phyloP scores from a whole-genome alignment of 2,329 filamentous ascomycete genomes.

The Gliomastix tumulicola region DNA sequence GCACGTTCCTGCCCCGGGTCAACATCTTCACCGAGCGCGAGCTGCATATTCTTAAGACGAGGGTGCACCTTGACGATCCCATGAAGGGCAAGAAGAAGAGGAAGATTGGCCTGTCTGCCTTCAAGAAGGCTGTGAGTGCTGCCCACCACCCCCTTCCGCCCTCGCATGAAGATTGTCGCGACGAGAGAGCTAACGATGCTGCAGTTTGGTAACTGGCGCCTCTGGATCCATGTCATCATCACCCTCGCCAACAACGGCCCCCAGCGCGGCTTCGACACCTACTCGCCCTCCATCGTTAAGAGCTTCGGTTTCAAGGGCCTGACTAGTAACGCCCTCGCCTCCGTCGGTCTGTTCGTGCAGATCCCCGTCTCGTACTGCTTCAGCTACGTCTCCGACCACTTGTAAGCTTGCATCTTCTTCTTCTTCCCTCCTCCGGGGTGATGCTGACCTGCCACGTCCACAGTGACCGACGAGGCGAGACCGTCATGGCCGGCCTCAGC shows the following conservation, averaged over 20 bases:
- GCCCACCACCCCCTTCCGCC: background rate
- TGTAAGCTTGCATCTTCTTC: slow-evolving; percentile 23
- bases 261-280: slow-evolving; percentile 40
- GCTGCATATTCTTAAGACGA: slow-evolving; percentile 30
- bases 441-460: too few species aligned
- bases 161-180: background rate
- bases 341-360: slow-evolving; percentile 45
- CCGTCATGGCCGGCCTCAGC: slow-evolving; percentile 39
- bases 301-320: slow-evolving; percentile 43
- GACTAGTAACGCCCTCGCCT: slow-evolving; percentile 43
- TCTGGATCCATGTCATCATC: slow-evolving; percentile 45
- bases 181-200: background rate
- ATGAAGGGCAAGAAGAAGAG: slow-evolving; percentile 41
- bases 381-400: slow-evolving; percentile 45
- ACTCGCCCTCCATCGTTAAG: slow-evolving; percentile 45
- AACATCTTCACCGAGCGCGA: slow-evolving; percentile 29
- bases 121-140: slow-evolving; percentile 30
- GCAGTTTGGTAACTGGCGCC: slow-evolving; percentile 40
- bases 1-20: slow-evolving; percentile 27
- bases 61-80: slow-evolving; percentile 33
- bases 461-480: slow-evolving; percentile 41
- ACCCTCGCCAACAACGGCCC: slow-evolving; percentile 41
- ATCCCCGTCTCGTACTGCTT: slow-evolving; percentile 44
- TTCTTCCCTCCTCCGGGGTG: too few species aligned
- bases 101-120: slow-evolving; percentile 32